Conservation (phyloP, 2,329 filamentous ascomycete genomes). For the Fusarium subglutinans region DNA sequence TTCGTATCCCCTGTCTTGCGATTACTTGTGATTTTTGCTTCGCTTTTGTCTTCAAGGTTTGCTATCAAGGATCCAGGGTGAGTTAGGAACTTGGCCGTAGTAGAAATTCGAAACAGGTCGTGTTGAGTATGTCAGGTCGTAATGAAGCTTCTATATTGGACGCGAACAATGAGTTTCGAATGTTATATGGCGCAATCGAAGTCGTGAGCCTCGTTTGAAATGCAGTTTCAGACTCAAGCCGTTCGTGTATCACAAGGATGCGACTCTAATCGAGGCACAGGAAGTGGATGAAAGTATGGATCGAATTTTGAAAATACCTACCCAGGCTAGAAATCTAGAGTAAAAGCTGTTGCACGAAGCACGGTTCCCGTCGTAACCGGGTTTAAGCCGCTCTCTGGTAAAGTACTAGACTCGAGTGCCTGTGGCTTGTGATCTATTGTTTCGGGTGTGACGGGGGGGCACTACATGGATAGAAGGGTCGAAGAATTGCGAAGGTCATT, state of each 20-base stretch:
- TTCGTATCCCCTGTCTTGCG: conserved; percentile 30
- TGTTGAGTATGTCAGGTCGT: not conserved
- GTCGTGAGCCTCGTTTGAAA: conserved; percentile 5
- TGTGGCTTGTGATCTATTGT: conserved; percentile 37
- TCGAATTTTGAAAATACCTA: conserved; percentile 35
- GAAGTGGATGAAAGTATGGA: conserved; percentile 39
- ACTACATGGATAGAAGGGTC: conserved; percentile 11
- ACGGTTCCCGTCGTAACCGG: conserved; percentile 26
- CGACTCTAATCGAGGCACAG: conserved; percentile 34
- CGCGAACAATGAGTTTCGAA: not conserved
- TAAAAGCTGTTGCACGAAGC: conserved; percentile 22
- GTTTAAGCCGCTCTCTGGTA: conserved; percentile 22
- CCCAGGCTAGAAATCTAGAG: not conserved
- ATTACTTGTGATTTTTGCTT: conserved; percentile 18
- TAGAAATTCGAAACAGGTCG: not conserved
- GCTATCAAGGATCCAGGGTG: not conserved
- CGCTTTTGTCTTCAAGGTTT: conserved; percentile 27
- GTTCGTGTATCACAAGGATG: conserved; percentile 23
- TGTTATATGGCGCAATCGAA: conserved; percentile 1
- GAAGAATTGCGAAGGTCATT: not conserved
- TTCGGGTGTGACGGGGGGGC: conserved; percentile 31
- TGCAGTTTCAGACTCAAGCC: conserved; percentile 8
- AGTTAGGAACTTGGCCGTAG: not conserved
- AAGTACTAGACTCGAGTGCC: not conserved
- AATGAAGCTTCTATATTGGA: not conserved